Evolutionary conservation across 345 rosid genomes (phyloP), one percentile per base, ranked within the genome.

Genomic region (Acer campestre): DNA sequence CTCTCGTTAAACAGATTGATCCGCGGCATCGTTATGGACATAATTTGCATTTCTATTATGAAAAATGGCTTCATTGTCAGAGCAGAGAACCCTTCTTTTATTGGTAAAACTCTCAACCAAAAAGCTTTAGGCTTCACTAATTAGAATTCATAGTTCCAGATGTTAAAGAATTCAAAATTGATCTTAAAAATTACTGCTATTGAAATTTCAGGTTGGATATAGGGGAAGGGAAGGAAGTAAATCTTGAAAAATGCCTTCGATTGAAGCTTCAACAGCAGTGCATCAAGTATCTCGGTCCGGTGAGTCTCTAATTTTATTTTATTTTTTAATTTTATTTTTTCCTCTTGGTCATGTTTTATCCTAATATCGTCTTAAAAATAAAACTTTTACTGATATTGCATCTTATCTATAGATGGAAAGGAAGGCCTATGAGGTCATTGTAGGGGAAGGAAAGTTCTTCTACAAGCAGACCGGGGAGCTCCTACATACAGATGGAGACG

Each of bases 61-160:
- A 68, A n/a, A 82, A 86, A 13, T 94, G 98, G 99, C 89, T 88
- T 77, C 87, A 88, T 31, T 91, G 92, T 71, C 94, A 90, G 79
- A 90, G 97, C 42, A 90, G 90, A 86, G 97, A 96, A 83, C 99
- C 99, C 75, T 96, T 96, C 88, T 96, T 96, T 83, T 96, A 94
- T 87, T 94, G 99, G 99, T 94, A 91, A 82, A 13, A n/a, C 68
- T 72, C 80, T 76, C 70, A 16, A 68, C 80, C 14, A 0, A 69
- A 46, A 56, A 66, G 6, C 58, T 12, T 56, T 56, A 78, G 55
- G 74, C 61, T 59, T 59, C 22, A 13, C 8, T 11, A 18, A 23
- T 38, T 42, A 22, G 44, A 51, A 40, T 74, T 81, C 1, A 31
- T 71, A 13, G 25, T 79, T 78, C 42, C 68, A 58, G 67, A 74